Percentiles rank a stretch among this genome's conserved stretches.
Evolutionary conservation across 208 protist genomes (phyloP).

Genomic region (Acanthamoeba healyi): DNA sequence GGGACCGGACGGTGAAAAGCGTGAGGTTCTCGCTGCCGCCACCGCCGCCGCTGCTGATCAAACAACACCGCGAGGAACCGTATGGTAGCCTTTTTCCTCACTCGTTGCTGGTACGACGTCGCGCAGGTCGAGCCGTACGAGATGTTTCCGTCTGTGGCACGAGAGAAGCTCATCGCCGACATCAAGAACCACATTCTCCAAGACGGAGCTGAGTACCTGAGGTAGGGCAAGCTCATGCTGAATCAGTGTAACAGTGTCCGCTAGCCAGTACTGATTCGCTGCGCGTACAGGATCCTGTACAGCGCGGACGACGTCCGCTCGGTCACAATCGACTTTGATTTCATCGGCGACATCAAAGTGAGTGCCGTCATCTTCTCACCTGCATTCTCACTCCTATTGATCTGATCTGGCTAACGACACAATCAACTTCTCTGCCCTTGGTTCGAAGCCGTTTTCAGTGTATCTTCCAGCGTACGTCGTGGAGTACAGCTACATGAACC

Average conservation of each 20-base stretch:
- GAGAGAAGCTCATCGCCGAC: neutral
- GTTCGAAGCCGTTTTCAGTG: neutral
- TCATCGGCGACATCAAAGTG: conserved; percentile 13
- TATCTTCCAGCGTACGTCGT: conserved; percentile 1
- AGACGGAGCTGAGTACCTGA: neutral
- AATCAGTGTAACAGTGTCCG: neutral
- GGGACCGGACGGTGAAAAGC: neutral
- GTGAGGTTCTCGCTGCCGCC: neutral
- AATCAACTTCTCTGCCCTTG: neutral
- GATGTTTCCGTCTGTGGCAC: conserved; percentile 2
- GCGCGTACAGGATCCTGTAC: neutral
- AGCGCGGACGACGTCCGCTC: conserved; percentile 1
- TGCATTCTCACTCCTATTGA: too few species aligned
- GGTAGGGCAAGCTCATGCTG: neutral
- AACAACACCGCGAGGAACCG: neutral
- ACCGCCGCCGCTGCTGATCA: neutral
- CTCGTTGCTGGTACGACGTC: neutral
- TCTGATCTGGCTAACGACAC: neutral
- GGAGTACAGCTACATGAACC: neutral
- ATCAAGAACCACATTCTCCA: neutral
- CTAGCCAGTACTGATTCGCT: neutral
- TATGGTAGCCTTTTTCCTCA: too few species aligned
- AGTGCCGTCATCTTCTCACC: too few species aligned
- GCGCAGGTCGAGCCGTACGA: conserved; percentile 9
- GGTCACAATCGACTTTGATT: neutral